Evolutionary conservation across 371 early-diverging fungal species (phyloP).

Genomic region (Syncephalastrum racemosum): DNA sequence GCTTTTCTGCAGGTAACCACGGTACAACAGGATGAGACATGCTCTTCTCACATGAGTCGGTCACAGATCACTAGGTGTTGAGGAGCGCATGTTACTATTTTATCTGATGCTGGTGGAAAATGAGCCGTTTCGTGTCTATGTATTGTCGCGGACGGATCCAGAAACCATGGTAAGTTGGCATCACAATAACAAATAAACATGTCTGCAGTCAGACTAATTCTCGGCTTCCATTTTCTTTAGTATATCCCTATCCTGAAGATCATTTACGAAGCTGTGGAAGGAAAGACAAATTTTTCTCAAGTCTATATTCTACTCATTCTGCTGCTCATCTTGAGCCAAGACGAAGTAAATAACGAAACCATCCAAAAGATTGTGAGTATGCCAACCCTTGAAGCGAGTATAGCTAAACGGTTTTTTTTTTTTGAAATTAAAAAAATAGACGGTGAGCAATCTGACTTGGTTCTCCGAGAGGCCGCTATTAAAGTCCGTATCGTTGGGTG

Average conservation of each 20-base stretch:
- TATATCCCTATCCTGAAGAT: conserved; percentile 66
- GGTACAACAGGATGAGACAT: background rate
- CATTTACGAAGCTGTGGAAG: conserved; percentile 68
- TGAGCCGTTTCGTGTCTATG: conserved; percentile 68
- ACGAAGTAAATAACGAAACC: conserved; percentile 72
- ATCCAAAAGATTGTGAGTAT: conserved; percentile 69
- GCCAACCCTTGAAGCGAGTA: too few relatives aligned
- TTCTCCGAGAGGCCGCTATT: conserved; percentile 69
- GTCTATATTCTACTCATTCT: conserved; percentile 68
- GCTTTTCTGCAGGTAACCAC: conserved; percentile 56
- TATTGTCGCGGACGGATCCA: conserved; percentile 75
- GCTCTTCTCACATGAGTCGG: background rate
- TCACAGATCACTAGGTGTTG: conserved; percentile 56
- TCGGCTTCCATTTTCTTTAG: conserved; percentile 36
- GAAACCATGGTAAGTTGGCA: conserved; percentile 59
- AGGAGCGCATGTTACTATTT: conserved; percentile 67
- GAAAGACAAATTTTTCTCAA: conserved; percentile 62
- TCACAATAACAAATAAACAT: background rate
- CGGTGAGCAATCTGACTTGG: conserved; percentile 65
- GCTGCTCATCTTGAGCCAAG: conserved; percentile 68
- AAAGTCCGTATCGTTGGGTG: conserved; percentile 69
- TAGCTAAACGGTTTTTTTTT: background rate
- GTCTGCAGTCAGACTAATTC: background rate
- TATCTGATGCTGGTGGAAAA: conserved; percentile 72
- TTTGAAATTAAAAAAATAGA: conserved; percentile 18